phyloP scores from a whole-genome alignment of 257 asterid species.

The Catharanthus roseus region DNA sequence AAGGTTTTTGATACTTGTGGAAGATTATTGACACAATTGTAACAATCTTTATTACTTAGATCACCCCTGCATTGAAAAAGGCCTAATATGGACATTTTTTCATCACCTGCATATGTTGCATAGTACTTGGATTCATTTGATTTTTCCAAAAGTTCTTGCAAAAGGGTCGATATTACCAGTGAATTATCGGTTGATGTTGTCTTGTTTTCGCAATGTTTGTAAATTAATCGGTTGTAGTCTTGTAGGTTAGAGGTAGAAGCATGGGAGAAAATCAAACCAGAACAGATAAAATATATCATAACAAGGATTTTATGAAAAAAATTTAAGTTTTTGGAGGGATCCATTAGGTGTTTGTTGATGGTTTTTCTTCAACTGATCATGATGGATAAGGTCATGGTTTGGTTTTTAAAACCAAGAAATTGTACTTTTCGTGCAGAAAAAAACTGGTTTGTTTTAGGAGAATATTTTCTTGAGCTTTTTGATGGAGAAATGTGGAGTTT shows the following conservation, averaged over 20 bases:
- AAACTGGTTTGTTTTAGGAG: background rate
- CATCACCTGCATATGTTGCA: conserved; percentile 41
- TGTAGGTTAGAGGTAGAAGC: conserved; percentile 13
- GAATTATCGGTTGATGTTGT: conserved; percentile 18
- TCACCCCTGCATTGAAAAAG: conserved; percentile 52
- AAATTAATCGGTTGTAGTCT: conserved; percentile 38
- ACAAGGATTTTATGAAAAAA: conserved; percentile 14
- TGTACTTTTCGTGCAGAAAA: background rate
- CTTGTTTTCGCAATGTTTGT: conserved; percentile 40
- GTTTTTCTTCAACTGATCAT: conserved; percentile 1
- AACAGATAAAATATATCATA: conserved; percentile 15
- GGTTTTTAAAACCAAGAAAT: background rate
- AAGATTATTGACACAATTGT: conserved; percentile 37
- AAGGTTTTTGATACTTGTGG: conserved; percentile 21
- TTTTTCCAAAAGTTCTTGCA: conserved; percentile 34
- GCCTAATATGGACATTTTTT: conserved; percentile 40
- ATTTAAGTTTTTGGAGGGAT: conserved; percentile 10
- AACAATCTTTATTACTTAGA: conserved; percentile 38
- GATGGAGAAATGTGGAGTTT: background rate
- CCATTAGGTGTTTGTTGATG: conserved; percentile 27
- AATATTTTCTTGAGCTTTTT: conserved; percentile 3
- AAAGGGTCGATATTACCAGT: conserved; percentile 32
- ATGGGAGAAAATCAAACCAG: conserved; percentile 18
- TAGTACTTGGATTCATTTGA: conserved; percentile 47
- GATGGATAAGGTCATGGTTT: background rate